These are phyloP conservation scores for Acaromyces ingoldii DNA, from an alignment of 1,284 basidiomycete species.

Conservation along the genomic window DNA sequence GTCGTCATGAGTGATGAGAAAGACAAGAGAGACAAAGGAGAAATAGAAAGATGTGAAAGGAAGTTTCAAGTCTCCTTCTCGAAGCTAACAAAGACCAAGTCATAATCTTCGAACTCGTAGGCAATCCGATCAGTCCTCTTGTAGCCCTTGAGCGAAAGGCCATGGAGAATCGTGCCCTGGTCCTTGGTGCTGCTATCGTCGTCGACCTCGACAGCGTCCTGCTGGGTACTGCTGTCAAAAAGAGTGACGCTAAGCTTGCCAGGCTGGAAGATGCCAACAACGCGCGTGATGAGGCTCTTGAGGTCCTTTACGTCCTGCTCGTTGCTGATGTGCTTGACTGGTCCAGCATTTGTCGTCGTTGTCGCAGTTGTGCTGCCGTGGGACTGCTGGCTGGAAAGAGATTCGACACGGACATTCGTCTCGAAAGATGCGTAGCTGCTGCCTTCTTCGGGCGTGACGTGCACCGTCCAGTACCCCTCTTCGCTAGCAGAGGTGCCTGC, in stretches of 20 bases:
- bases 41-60: too few relatives aligned
- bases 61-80: too few relatives aligned
- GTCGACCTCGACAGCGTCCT: constrained; percentile 48
- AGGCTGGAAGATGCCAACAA: constrained; percentile 89
- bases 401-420: constrained; percentile 82
- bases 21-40: too few relatives aligned
- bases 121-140: constrained; percentile 88
- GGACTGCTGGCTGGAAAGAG: constrained; percentile 35
- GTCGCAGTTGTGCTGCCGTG: too few relatives aligned
- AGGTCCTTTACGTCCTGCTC: constrained; percentile 53
- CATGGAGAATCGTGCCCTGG: constrained; percentile 46
- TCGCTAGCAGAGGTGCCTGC: constrained; percentile 14
- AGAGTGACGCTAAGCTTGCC: constrained; percentile 80
- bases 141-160: constrained; percentile 48
- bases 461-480: constrained; percentile 80
- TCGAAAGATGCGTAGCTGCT: constrained; percentile 98
- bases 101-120: constrained; percentile 94
- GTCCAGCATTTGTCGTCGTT: too few relatives aligned
- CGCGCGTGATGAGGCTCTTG: constrained; percentile 72
- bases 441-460: constrained; percentile 94
- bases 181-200: constrained; percentile 22
- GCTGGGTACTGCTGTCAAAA: constrained; percentile 71
- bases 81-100: constrained; percentile 65
- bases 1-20: too few relatives aligned
- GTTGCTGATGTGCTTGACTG: too few relatives aligned